These are phyloP conservation scores for Pseudocercospora eumusae DNA, from an alignment of 2,329 filamentous ascomycete species.

Conservation along the genomic window DNA sequence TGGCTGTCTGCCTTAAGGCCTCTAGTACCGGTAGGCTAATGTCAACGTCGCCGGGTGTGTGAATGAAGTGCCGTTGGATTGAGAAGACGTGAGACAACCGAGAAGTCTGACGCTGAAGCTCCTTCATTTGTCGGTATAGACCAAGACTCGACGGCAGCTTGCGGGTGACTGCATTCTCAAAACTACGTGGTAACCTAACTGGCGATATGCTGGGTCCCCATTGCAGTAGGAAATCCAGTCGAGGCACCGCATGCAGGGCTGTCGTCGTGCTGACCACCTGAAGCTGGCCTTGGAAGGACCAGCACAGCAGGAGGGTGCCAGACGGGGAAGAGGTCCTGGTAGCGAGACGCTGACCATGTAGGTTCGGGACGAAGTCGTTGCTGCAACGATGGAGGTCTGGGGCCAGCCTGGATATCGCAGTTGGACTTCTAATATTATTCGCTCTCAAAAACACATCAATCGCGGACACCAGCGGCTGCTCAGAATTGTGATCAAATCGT, in stretches of 20 bases:
- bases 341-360: constrained; percentile 7
- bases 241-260: constrained; percentile 5
- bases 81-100: not conserved
- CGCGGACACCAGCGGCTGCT: not conserved
- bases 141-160: constrained; percentile 1
- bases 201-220: constrained; percentile 4
- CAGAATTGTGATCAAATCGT: not conserved
- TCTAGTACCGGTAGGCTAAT: constrained; percentile 6
- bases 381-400: not conserved
- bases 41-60: not conserved
- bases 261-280: not conserved
- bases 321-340: not conserved
- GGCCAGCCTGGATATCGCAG: not conserved
- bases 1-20: not conserved
- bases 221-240: not conserved
- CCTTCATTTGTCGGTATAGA: constrained; percentile 4
- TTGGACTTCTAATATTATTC: constrained; percentile 2
- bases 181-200: constrained; percentile 1
- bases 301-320: not conserved
- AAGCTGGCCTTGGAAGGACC: not conserved
- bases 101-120: constrained; percentile 2
- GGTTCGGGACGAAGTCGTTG: not conserved
- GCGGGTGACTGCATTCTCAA: not conserved
- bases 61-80: not conserved
- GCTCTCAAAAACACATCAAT: not conserved